Base-by-base conservation (phyloP, 1,284 basidiomycete genomes). In the Psilocybe mexicana region DNA sequence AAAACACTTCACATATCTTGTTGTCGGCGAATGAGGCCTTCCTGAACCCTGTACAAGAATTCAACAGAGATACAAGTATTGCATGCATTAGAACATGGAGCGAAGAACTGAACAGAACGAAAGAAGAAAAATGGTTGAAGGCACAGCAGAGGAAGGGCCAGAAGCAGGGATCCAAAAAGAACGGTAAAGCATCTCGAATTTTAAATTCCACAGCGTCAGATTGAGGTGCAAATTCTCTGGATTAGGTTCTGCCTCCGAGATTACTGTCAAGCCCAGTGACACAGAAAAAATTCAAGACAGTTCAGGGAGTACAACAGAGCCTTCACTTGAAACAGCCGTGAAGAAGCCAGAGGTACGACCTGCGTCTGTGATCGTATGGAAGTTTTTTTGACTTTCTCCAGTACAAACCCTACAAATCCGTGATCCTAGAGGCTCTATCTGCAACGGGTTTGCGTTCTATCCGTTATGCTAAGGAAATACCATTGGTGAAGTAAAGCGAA, bases 41-140 rank as follows among this genome's bases (percentile, higher is more conserved):
- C 75, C 78, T 99, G 59, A 99, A 99, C 70, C 96, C 97, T 1
- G 92, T 98, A 6, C 96, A 99, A 69, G 94, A 99, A 73, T 99
- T 98, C 80, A 99, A 99, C 75, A 84, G 97, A 44, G 96, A 99
- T 74, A 74, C 95, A 54, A 94, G 92, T 63, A 89, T 97, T 36
- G 91, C 95, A 6, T 91, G 90, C 61, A 98, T 99, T 60, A 81
- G 84, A 14, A 84, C 87, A 1, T 97, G 94, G 93, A 87, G 88
- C 60, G 87, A 95, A 65, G 79, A 87, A 44, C 67, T 87, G 61
- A 86, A 94, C 69, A 81, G 76, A 63, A 58, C 58, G 18, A 90
- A 89, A 72, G 81, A 86, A 69, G 78, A 75, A 61, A 83, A 80
- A 66, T 89, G 85, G 80, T 78, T 75, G 65, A 77, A 74, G 54